phyloP scores from a whole-genome alignment of 2,329 filamentous ascomycete genomes.

The Ceratocystis eucalypticola region DNA sequence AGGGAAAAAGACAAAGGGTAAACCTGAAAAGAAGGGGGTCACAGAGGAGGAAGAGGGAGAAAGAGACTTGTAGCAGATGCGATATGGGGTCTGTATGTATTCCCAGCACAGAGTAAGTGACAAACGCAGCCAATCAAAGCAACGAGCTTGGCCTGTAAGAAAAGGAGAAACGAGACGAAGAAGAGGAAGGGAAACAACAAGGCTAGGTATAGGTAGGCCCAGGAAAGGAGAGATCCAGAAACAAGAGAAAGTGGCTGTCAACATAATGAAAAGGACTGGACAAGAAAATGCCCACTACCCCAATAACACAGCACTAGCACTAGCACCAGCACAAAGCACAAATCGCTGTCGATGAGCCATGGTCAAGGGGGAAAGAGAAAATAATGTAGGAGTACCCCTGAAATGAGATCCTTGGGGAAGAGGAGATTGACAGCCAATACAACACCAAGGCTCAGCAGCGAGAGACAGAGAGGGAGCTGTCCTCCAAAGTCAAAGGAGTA shows the following conservation, averaged over 20 bases:
- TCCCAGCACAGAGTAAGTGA: neutral
- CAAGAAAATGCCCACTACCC: neutral
- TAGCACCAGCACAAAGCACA: neutral
- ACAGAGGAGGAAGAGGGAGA: constrained; percentile 9
- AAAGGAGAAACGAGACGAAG: constrained; percentile 6
- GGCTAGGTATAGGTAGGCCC: constrained; percentile 6
- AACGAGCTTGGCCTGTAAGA: neutral
- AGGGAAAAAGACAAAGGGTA: neutral
- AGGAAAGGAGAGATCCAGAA: constrained; percentile 6
- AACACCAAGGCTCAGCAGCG: neutral
- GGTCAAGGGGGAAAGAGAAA: constrained; percentile 2
- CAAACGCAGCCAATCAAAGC: constrained; percentile 1
- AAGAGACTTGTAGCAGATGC: neutral
- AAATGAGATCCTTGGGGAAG: neutral
- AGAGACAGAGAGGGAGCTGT: neutral
- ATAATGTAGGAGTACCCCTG: constrained; percentile 4
- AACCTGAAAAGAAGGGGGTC: neutral
- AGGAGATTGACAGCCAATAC: neutral
- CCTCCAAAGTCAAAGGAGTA: constrained; percentile 2
- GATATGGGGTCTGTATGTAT: neutral
- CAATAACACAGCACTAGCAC: neutral
- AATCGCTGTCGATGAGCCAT: neutral
- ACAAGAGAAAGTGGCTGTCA: constrained; percentile 7
- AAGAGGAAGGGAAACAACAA: neutral
- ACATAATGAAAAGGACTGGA: neutral